Base-by-base conservation (phyloP, 441 rosid genomes). In the Biscutella laevigata region DNA sequence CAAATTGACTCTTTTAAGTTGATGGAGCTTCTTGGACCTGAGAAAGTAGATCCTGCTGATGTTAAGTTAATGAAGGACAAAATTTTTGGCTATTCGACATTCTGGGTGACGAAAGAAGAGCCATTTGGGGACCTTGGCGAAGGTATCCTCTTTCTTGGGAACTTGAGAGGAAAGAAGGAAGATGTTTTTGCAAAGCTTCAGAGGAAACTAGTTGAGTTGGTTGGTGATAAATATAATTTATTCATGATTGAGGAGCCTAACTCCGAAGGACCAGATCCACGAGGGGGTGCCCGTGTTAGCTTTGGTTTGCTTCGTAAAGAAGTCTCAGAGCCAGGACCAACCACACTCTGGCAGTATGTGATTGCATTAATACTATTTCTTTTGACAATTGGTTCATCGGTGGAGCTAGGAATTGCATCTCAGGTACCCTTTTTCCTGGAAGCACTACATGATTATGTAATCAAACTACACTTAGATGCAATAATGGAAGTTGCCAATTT, bases 281-380 rank as follows among this genome's bases (percentile, higher is more conserved):
- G 95, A 9, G 98, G 98, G 2, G 98, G 96, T 26, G 87, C 91
- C n/a, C 94, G 96, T 6, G 87, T 91, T 65, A 91, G 98, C 79
- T 83, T 88, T 38, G 94, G 94, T 61, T 71, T 91, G 79, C 74
- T 88, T 61, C 74, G 96, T 66, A 91, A 88, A 71, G 98, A 91
- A 71, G 96, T 83, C 19, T 91, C 96, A 2, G 96, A 91, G 70
- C 98, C 98, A 17, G 91, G 82, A 70, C 88, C 96, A 22, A 91
- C 98, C 43, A 81, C 98, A 21, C 91, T 91, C 33, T 91, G 98
- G 96, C 98, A 91, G 75, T 91, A 91, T 68, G 95, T 88, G 68
- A 88, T 91, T 66, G 88, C 94, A 33, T 40, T 91, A 7, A 62
- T 91, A 72, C 66, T 91, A 29, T 88, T 91, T 77, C 79, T 91